Evolutionary conservation across 805 yeast species (phyloP), one percentile per base, ranked within the genome.

Genomic region (Wickerhamiella slavikovae): DNA sequence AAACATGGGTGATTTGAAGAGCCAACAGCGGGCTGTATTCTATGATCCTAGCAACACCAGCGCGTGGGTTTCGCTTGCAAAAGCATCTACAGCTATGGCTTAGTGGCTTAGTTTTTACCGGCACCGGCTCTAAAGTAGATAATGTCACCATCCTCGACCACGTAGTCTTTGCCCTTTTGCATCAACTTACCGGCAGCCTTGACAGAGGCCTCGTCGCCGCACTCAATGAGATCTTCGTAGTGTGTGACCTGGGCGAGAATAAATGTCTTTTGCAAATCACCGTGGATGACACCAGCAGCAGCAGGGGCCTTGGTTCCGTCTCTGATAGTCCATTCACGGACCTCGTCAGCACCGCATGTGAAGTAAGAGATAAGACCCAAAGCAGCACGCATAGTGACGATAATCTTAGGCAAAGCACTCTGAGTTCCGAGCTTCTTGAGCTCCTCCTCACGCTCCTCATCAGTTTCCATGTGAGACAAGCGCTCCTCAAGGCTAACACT

Each of bases 271-370:
- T 79, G 83, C 52, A 85, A 68, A 58, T 85, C 98, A 23, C 83
- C 77, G 55, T 89, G 98, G 45, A 85, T 85, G 26, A 89, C 93
- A 15, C 83, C 91, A 1, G 94, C 94, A 2, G 92, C 93, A 37
- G 77, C 77, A 22, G 85, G 83, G 2, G 92, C 93, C 22, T 68
- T 64, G 12, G 75, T 64, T 18, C 80, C 78, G 30, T 60, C 59
- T 46, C 83, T 63, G 31, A 82, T 61, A 12, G 82, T 75, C 95
- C 95, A 82, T 49, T 82, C 92, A 44, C 85, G 60, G 7, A 76
- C 83, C 52, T 82, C 93, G 29, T 78, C 79, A 24, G 92, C 76
- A 43, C 98, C 98, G 50, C 89, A 74, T 21, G 98, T 89, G 67
- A 80, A 89, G 64, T 74, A 89, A 31, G 94, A 80, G 41, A 83